Evolutionary conservation across 1,139 yeast species (phyloP), one percentile per base, ranked within the genome.

Genomic region (Nadsonia commutata): DNA sequence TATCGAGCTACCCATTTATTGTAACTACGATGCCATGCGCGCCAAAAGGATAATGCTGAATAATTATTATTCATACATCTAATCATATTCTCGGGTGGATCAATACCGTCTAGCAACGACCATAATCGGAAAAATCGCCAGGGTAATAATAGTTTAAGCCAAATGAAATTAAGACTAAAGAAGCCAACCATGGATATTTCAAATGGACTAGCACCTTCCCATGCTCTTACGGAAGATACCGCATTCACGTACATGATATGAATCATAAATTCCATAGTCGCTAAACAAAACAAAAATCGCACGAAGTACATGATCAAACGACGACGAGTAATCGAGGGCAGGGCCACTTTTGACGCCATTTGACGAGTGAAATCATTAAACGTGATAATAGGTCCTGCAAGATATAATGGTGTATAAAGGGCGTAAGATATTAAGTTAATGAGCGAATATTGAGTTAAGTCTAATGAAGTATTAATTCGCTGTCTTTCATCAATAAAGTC

Each of bases 1-100:
- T 72, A 71, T 23, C 95, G 70, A 17, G 82, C 71, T 38, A 84
- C 80, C 94, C 96, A 93, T 52, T 83, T 73, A 63, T 90, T 88
- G 64, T 69, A 93, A 37, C 94, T 81, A 53, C 97, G 72, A 60
- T 93, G 99, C 99, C 99, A 93, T 2, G 96, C 94, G 56, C 98
- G 73, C 99, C 99, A 93, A 60, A 93, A 93, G 9, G 94, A 86
- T 49, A 84, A 62, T 0, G 96, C 93, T 20, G 94, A 81, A 59
- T 80, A 90, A 61, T 90, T 93, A 61, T 93, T 85, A 59, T 85
- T 83, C 76, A 93, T 85, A 58, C 98, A 88, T 46, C 99, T 70
- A 46, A 93, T 78, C 98, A 93, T 93, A 56, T 93, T 93, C 58
- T 93, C 99, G 1, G 98, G 97, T 0, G 97, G 85, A 57, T 90